A percentile compares a stretch with the other conserved stretches of the same genome.
Conservation (phyloP, 345 rosid genomes). For the Raphanus sativus region DNA sequence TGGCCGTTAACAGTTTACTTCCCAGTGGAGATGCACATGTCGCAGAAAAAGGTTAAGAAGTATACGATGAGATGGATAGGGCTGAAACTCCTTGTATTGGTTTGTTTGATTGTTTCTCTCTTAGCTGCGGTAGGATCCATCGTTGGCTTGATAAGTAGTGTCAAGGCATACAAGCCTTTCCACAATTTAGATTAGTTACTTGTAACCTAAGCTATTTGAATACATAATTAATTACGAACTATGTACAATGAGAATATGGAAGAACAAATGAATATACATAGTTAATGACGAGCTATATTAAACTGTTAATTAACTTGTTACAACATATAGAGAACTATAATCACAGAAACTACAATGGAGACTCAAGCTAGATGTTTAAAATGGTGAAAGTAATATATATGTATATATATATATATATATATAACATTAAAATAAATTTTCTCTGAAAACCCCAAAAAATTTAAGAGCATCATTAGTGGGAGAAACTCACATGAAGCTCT, state of each 20-base stretch:
- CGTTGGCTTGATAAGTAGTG: slow-evolving; percentile 53
- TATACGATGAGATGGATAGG: slow-evolving; percentile 66
- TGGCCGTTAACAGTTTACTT: slow-evolving; percentile 91
- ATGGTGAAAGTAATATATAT: too few relatives aligned
- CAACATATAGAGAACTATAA: not conserved
- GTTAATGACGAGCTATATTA: not conserved
- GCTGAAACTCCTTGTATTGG: slow-evolving; percentile 54
- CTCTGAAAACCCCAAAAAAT: too few relatives aligned
- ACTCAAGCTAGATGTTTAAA: not conserved
- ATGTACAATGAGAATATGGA: not conserved
- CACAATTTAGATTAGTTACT: slow-evolving; percentile 9
- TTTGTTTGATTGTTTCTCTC: slow-evolving; percentile 57
- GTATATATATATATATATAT: too few relatives aligned
- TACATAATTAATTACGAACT: not conserved
- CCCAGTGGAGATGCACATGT: slow-evolving; percentile 82
- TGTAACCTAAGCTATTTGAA: not conserved
- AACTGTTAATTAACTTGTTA: not conserved
- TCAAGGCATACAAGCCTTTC: slow-evolving; percentile 75
- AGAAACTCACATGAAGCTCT: too few relatives aligned
- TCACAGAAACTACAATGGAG: not conserved
- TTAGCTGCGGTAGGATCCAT: slow-evolving; percentile 70
- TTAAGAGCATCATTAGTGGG: too few relatives aligned
- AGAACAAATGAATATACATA: not conserved
- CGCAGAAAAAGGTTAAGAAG: slow-evolving; percentile 46
- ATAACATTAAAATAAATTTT: too few relatives aligned